These are phyloP conservation scores for Trypanosoma congolense DNA, from an alignment of 208 protist genomes.

Conservation along the genomic window DNA sequence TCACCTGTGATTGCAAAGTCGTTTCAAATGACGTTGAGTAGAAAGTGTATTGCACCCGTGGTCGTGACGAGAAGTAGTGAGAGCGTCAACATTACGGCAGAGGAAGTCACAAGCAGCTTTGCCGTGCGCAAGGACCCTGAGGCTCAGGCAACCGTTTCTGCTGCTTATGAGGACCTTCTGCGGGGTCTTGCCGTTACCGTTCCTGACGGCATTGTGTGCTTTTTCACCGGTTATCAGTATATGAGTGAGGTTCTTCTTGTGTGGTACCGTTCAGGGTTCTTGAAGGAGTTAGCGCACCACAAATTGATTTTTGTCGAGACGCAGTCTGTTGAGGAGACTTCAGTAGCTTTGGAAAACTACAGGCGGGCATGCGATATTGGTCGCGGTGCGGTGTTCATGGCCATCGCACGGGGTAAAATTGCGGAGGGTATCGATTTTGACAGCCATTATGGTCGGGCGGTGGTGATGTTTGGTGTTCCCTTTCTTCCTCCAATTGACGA, in stretches of 20 bases:
- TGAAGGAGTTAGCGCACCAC: constrained; percentile 90
- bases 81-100: constrained; percentile 80
- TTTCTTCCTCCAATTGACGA: constrained; percentile 92
- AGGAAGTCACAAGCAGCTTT: constrained; percentile 89
- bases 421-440: constrained; percentile 99
- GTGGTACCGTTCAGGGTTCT: constrained; percentile 91
- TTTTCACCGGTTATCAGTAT: constrained; percentile 96
- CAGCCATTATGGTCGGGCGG: constrained; percentile 93
- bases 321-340: constrained; percentile 95
- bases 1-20: constrained; percentile 86
- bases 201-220: constrained; percentile 98
- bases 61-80: constrained; percentile 88
- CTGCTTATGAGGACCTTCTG: constrained; percentile 95
- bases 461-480: constrained; percentile 97
- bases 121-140: constrained; percentile 75
- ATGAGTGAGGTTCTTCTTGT: constrained; percentile 90
- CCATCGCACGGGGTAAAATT: constrained; percentile 96
- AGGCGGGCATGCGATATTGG: constrained; percentile 96
- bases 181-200: constrained; percentile 92
- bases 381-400: constrained; percentile 98
- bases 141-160: constrained; percentile 88
- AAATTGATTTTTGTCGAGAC: constrained; percentile 99
- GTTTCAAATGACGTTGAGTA: constrained; percentile 94
- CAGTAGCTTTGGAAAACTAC: constrained; percentile 96
- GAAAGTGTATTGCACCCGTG: constrained; percentile 94